Evolutionary conservation across 371 early-diverging fungal genomes (phyloP).

Genomic region (Syncephalastrum racemosum): DNA sequence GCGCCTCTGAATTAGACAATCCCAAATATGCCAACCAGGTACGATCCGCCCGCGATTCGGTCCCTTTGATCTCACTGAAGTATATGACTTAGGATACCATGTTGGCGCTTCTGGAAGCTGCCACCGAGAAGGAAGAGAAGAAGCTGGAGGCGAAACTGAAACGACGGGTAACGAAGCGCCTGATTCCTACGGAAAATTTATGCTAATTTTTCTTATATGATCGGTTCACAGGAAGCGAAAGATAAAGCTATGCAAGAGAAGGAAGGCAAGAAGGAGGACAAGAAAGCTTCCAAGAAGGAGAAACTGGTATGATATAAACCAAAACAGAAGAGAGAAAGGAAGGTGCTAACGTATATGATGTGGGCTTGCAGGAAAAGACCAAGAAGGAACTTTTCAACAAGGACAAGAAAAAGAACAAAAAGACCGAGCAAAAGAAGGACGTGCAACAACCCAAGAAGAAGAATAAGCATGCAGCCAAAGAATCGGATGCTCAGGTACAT

Average conservation of each 20-base stretch:
- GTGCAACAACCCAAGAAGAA: slow-evolving; percentile 1
- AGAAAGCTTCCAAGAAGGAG: slow-evolving; percentile 5
- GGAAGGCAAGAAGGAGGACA: slow-evolving; percentile 8
- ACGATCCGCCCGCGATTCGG: background rate
- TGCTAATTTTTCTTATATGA: background rate
- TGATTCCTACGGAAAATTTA: background rate
- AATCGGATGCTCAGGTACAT: background rate
- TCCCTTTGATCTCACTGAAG: background rate
- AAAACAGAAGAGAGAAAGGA: no score
- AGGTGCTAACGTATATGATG: background rate
- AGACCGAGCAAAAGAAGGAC: background rate
- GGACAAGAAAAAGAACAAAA: slow-evolving; percentile 7
- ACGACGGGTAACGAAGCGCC: slow-evolving; percentile 3
- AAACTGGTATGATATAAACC: slow-evolving; percentile 5
- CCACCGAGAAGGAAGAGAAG: slow-evolving; percentile 11
- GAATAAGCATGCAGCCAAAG: slow-evolving; percentile 4
- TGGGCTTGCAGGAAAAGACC: slow-evolving; percentile 8
- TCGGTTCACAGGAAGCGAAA: slow-evolving; percentile 7
- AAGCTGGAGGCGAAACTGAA: slow-evolving; percentile 6
- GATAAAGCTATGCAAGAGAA: slow-evolving; percentile 11
- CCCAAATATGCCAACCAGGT: slow-evolving; percentile 22
- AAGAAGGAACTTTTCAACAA: background rate
- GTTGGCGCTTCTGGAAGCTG: slow-evolving; percentile 11
- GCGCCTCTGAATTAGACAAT: slow-evolving; percentile 18
- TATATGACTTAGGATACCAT: slow-evolving; percentile 11